Base-by-base conservation (phyloP, 371 early-diverging fungal species). In the Mucor saturninus region DNA sequence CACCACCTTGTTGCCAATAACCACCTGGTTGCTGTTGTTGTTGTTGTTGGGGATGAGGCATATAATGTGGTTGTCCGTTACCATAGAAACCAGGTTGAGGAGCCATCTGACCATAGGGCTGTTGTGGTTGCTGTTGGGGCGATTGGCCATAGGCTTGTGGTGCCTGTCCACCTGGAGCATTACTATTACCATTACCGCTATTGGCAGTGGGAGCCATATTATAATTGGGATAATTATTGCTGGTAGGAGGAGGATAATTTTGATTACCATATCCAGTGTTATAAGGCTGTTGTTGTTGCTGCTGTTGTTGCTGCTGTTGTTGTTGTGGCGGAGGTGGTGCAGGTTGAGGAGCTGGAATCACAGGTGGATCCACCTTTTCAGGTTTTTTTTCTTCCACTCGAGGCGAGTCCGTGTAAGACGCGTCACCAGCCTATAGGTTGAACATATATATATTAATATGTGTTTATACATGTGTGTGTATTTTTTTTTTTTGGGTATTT, bases 31-130 rank as follows among this genome's bases (percentile, higher is more conserved):
- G 74, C 46, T 56, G 62, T 43, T 67, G 68, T 14, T 67, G 68
- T 29, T 70, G 74, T 28, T 57, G 62, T 52, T 62, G 67, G 26
- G 64, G 72, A 48, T 63, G 69, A 40, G 69, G 66, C 75, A 78
- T 71, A 54, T 78, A 78, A 42, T 74, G 77, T 21, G 60, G 68
- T 46, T 73, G 50, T 30, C 73, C 72, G n/a, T 69, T 71, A 40
- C 73, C 67, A 62, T 76, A 79, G 50, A 73, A 76, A 26, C 57
- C 59, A 48, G 73, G 76, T 55, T 61, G 69, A 45, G 66, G 69
- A 21, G 21, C 21, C 58, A 73, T 70, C 46, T 70, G 76, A 26
- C 71, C 73, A 43, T 75, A 74, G 35, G 35, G 35, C 6, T 50
- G 56, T 26, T 62, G 63, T 40, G 61, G 74, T 14, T 61, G 73